phyloP scores from a whole-genome alignment of 2,329 filamentous ascomycete species.

The Arthroderma uncinatum region DNA sequence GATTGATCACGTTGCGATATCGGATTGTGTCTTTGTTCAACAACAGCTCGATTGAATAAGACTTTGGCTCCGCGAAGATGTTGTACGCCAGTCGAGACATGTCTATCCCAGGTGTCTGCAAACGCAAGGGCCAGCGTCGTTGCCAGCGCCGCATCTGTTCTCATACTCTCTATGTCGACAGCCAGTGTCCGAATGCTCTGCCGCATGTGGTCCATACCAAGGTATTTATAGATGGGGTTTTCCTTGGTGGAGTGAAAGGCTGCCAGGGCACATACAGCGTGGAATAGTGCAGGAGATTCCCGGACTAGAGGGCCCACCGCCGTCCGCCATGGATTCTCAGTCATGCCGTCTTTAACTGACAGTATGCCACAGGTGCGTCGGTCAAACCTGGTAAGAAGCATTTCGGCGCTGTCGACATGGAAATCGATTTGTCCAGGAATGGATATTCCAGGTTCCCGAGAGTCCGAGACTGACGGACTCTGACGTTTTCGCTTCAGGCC shows the following conservation, averaged over 20 bases:
- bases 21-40: slow-evolving; percentile 28
- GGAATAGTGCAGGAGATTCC: slow-evolving; percentile 53
- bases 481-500: background rate
- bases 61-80: slow-evolving; percentile 58
- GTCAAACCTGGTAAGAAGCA: slow-evolving; percentile 53
- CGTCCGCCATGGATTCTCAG: slow-evolving; percentile 61
- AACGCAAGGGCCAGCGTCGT: slow-evolving; percentile 60
- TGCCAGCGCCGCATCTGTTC: slow-evolving; percentile 53
- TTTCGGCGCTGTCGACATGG: slow-evolving; percentile 45
- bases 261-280: slow-evolving; percentile 58
- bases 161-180: slow-evolving; percentile 52
- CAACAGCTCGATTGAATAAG: slow-evolving; percentile 50
- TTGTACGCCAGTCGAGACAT: slow-evolving; percentile 57
- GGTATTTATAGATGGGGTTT: slow-evolving; percentile 45
- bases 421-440: slow-evolving; percentile 23
- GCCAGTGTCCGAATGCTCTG: slow-evolving; percentile 49
- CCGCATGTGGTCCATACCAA: slow-evolving; percentile 60
- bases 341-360: slow-evolving; percentile 57
- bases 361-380: slow-evolving; percentile 58
- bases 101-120: slow-evolving; percentile 59
- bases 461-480: background rate
- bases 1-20: slow-evolving; percentile 39
- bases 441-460: background rate
- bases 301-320: slow-evolving; percentile 58
- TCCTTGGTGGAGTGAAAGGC: slow-evolving; percentile 56